Conservation (phyloP, 2,329 filamentous ascomycete genomes). For the Pyrenochaeta sp. region DNA sequence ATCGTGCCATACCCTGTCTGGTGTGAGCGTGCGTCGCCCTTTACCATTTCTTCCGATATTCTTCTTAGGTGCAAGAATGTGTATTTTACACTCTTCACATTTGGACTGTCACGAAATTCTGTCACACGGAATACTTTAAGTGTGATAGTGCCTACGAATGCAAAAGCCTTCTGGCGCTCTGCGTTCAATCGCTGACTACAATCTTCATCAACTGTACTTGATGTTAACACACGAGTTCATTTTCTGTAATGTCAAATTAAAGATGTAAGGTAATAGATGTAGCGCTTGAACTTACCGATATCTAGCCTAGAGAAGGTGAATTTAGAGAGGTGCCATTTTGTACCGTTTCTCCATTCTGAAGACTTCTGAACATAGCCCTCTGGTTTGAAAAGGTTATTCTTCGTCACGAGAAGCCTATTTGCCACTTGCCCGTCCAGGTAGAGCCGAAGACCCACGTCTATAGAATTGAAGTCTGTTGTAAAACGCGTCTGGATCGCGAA, state of each 20-base stretch:
- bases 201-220: not conserved
- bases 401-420: not conserved
- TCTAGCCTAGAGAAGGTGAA: not conserved
- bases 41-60: slow-evolving; percentile 18
- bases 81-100: too few species aligned
- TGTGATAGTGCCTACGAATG: not conserved
- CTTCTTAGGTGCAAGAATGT: not conserved
- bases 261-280: not conserved
- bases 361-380: not conserved
- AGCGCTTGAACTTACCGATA: not conserved
- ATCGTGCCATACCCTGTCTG: slow-evolving; percentile 10
- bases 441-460: not conserved
- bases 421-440: not conserved
- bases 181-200: not conserved
- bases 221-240: not conserved
- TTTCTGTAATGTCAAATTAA: not conserved
- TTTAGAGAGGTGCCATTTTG: not conserved
- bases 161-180: not conserved
- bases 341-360: not conserved
- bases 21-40: slow-evolving; percentile 18
- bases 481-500: not conserved
- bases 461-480: not conserved
- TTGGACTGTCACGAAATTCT: not conserved
- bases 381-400: not conserved
- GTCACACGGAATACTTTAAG: not conserved